Evolutionary conservation across 2,329 filamentous ascomycete species (phyloP).

Genomic region (Fragosphaeria purpurea): DNA sequence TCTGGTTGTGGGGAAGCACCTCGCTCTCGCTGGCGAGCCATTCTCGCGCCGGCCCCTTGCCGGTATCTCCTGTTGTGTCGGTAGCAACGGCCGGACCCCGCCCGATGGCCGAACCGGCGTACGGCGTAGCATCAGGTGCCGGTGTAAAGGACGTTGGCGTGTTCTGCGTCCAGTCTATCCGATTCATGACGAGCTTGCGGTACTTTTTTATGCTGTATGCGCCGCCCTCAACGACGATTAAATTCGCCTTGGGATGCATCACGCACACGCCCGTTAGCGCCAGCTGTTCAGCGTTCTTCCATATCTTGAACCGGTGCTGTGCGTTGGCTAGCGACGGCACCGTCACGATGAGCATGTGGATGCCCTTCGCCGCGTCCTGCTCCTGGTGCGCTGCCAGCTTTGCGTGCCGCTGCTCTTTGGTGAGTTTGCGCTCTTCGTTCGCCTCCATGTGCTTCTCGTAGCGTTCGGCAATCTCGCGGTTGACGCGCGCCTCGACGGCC

Average conservation of each 20-base stretch:
- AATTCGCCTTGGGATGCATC: slow-evolving; percentile 77
- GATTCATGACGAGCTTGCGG: slow-evolving; percentile 86
- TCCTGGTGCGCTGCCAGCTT: slow-evolving; percentile 78
- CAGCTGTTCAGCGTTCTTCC: slow-evolving; percentile 83
- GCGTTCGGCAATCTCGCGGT: slow-evolving; percentile 82
- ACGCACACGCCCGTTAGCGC: slow-evolving; percentile 83
- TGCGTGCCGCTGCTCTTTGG: slow-evolving; percentile 75
- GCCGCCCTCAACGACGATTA: slow-evolving; percentile 89
- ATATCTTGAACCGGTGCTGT: slow-evolving; percentile 87
- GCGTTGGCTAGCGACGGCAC: slow-evolving; percentile 84
- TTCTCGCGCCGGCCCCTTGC: slow-evolving; percentile 51
- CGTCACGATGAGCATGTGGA: slow-evolving; percentile 80
- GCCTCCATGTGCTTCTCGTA: slow-evolving; percentile 63
- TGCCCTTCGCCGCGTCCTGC: slow-evolving; percentile 76
- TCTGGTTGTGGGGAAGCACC: slow-evolving; percentile 73
- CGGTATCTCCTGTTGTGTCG: slow-evolving; percentile 44
- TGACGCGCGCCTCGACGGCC: slow-evolving; percentile 89
- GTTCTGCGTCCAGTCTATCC: slow-evolving; percentile 93
- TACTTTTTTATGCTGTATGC: slow-evolving; percentile 73
- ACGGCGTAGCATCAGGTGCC: background rate
- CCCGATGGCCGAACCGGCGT: background rate
- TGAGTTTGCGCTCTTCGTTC: slow-evolving; percentile 81
- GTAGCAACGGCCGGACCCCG: background rate
- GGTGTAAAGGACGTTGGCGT: slow-evolving; percentile 40
- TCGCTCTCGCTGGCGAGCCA: slow-evolving; percentile 78